Evolutionary conservation across 1,284 basidiomycete species (phyloP), one percentile per base, ranked within the genome.

Genomic region (Neolentinus lepideus): DNA sequence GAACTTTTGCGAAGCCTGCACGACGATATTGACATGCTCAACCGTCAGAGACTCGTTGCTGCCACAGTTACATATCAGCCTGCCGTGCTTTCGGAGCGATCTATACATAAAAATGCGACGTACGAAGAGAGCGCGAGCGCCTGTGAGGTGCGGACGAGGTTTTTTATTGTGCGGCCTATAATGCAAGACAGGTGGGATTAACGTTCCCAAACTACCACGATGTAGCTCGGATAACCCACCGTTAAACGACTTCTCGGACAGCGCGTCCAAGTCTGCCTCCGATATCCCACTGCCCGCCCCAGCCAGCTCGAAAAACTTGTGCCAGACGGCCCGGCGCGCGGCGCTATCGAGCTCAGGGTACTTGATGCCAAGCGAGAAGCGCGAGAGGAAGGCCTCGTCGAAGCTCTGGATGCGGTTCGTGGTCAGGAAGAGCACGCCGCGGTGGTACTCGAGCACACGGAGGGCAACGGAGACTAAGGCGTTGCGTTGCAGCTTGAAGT

Each of bases 341-440:
- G 24, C 29, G 9, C 16, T 4, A 29, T 52, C 51, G 33, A 52
- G 51, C 27, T 52, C 51, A 16, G 26, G 29, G 29, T 52, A 52
- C 21, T 52, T 52, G 54, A 68, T 70, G 26, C 64, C 51, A 19
- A 52, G 33, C 6, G 51, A 52, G 29, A 52, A 52, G 6, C 82
- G 80, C 16, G 81, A 84, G 52, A 83, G 74, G 76, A 85, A 85
- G 12, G 83, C 84, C 60, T 81, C 79, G 64, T 85, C 84, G 65
- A 85, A 85, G 2, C 78, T 73, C 58, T 78, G 76, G 51, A 85
- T 77, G 35, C 83, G 76, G 64, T 85, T 85, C 19, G 83, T 85
- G 22, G 84, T 85, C 50, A 87, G 72, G 74, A 87, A 84, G 52
- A 86, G 75, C 63, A 84, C 80, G 2, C 81, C 81, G 45, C 78